Evolutionary conservation across 371 early-diverging fungal species (phyloP).

Genomic region (Mortierella sp.): DNA sequence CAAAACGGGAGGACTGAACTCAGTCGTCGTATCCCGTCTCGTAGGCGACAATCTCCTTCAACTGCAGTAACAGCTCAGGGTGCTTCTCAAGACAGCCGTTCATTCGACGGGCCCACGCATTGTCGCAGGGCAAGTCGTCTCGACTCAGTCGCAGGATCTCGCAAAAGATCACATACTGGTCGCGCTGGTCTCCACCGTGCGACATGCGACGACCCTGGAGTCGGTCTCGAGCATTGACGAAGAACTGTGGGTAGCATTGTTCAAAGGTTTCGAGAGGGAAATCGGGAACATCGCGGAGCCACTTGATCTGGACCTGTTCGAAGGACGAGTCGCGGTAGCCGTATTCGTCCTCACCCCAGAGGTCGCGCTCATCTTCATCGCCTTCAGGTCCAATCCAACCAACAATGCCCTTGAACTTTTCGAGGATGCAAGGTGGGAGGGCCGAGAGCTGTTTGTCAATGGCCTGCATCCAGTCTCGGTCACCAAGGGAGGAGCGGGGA

Average conservation of each 20-base stretch:
- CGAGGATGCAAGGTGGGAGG: conserved; percentile 35
- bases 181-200: conserved; percentile 42
- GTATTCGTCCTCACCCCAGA: conserved; percentile 50
- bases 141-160: conserved; percentile 39
- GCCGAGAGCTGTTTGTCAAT: conserved; percentile 15
- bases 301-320: conserved; percentile 61
- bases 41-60: conserved; percentile 71
- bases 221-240: conserved; percentile 59
- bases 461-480: conserved; percentile 44
- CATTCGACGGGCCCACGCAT: conserved; percentile 63
- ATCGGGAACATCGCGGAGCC: conserved; percentile 59
- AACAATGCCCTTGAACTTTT: conserved; percentile 50
- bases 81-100: conserved; percentile 59
- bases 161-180: conserved; percentile 42
- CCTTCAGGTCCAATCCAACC: conserved; percentile 50
- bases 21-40: conserved; percentile 62
- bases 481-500: conserved; percentile 26
- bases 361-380: conserved; percentile 17
- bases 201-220: conserved; percentile 45
- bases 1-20: not conserved
- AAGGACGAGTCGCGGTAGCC: conserved; percentile 53
- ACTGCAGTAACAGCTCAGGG: conserved; percentile 65
- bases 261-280: conserved; percentile 56
- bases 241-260: conserved; percentile 70
- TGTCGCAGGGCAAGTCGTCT: conserved; percentile 54